Percentiles rank a stretch among this genome's conserved stretches.
Evolutionary conservation across 345 rosid genomes (phyloP).

Genomic region (Eucalyptus sideroxylon): DNA sequence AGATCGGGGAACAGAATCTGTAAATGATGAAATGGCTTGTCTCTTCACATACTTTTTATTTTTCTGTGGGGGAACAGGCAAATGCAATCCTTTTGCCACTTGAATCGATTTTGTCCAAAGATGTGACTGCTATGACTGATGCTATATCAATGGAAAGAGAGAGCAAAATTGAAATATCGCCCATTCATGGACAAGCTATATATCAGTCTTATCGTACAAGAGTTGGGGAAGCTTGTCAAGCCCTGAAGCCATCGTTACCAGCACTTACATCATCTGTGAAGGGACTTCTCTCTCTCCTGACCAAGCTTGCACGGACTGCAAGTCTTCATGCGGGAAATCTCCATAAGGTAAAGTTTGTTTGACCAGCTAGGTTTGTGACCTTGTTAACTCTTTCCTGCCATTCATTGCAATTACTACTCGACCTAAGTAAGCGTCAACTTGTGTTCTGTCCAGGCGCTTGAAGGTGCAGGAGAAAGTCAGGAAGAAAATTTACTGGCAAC

Average conservation of each 20-base stretch:
- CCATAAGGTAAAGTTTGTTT: constrained; percentile 41
- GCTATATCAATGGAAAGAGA: constrained; percentile 67
- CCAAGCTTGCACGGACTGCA: constrained; percentile 75
- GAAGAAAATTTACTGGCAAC: constrained; percentile 46
- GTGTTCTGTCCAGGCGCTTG: constrained; percentile 46
- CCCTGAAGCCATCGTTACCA: constrained; percentile 47
- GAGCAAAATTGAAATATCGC: constrained; percentile 66
- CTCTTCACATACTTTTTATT: background rate
- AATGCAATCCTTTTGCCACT: constrained; percentile 73
- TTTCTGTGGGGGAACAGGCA: constrained; percentile 28
- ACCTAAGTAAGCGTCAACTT: background rate
- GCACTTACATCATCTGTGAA: constrained; percentile 43
- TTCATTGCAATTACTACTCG: background rate
- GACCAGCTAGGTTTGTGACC: background rate
- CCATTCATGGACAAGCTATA: constrained; percentile 86
- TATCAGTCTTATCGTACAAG: constrained; percentile 71
- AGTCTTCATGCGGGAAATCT: constrained; percentile 85
- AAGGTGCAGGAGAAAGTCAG: constrained; percentile 64
- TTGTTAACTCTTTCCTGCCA: background rate
- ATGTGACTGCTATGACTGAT: constrained; percentile 79
- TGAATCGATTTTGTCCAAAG: constrained; percentile 67
- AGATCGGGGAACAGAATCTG: background rate
- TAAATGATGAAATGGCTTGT: background rate
- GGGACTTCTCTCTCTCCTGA: constrained; percentile 50
- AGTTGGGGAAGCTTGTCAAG: constrained; percentile 66